Evolutionary conservation across 306 rosid genomes (phyloP).

Genomic region (Cicer pinnatifidum): DNA sequence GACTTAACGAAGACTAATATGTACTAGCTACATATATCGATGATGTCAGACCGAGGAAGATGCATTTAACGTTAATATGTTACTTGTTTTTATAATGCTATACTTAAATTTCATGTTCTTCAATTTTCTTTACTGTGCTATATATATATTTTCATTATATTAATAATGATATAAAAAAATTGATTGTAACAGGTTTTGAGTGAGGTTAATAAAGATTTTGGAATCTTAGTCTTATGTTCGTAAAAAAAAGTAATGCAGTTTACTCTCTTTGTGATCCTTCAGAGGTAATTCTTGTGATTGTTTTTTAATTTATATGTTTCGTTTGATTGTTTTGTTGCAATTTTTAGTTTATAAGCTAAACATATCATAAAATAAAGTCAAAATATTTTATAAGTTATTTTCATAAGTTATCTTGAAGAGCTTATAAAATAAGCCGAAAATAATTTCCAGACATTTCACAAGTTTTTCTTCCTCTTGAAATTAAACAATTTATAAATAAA

Average conservation of each 20-base stretch:
- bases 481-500: no score
- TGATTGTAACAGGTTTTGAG: constrained; percentile 65
- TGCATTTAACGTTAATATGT: constrained; percentile 79
- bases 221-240: constrained; percentile 73
- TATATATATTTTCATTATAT: neutral
- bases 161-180: constrained; percentile 25
- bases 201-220: constrained; percentile 69
- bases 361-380: no score
- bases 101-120: constrained; percentile 3
- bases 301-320: neutral
- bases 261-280: constrained; percentile 85
- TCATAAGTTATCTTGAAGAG: neutral
- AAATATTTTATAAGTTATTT: neutral
- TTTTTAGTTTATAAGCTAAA: neutral
- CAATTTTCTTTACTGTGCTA: neutral
- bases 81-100: neutral
- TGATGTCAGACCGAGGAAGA: constrained; percentile 88
- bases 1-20: constrained; percentile 64
- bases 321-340: constrained; percentile 1
- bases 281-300: constrained; percentile 58
- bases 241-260: constrained; percentile 77
- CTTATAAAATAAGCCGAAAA: neutral
- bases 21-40: constrained; percentile 90
- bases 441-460: neutral
- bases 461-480: no score